Percentiles rank a stretch among this genome's conserved stretches.
These are phyloP conservation scores for Myxozyma mucilagina DNA, from an alignment of 805 yeast species.

Conservation along the genomic window DNA sequence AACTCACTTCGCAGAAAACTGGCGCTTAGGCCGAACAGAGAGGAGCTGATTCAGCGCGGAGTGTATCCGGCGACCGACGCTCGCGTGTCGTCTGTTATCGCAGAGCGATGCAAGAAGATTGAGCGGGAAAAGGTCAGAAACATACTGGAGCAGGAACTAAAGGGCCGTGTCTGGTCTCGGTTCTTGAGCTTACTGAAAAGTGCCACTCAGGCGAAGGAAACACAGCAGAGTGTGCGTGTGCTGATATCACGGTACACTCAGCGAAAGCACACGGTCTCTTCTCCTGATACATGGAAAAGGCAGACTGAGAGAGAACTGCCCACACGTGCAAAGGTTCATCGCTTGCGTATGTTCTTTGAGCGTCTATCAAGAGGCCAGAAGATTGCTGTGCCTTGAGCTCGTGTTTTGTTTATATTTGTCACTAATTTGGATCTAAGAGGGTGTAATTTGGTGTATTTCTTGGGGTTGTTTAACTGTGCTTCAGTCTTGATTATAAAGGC, in stretches of 20 bases:
- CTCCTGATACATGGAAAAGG: background rate
- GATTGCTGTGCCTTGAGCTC: background rate
- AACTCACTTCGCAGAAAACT: slow-evolving; percentile 34
- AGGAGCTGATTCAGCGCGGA: slow-evolving; percentile 36
- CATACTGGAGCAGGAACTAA: slow-evolving; percentile 22
- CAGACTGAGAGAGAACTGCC: slow-evolving; percentile 17
- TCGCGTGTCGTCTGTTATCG: slow-evolving; percentile 27
- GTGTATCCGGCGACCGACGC: slow-evolving; percentile 32
- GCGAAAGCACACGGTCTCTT: background rate
- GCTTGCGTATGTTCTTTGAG: slow-evolving; percentile 28
- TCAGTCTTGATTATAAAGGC: background rate
- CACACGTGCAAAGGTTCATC: slow-evolving; percentile 27
- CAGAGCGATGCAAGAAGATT: slow-evolving; percentile 28
- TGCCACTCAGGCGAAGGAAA: background rate
- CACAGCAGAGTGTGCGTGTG: slow-evolving; percentile 14
- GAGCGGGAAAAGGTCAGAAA: slow-evolving; percentile 35
- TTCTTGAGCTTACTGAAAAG: background rate
- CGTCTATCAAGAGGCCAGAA: slow-evolving; percentile 11
- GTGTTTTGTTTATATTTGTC: background rate
- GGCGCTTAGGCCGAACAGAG: slow-evolving; percentile 32
- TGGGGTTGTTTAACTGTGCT: background rate
- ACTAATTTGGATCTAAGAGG: background rate
- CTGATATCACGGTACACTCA: slow-evolving; percentile 9
- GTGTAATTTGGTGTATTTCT: background rate
- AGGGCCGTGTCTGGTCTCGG: slow-evolving; percentile 5